phyloP scores from a whole-genome alignment of 805 yeast genomes.

The Jamesozyma gamospora region DNA sequence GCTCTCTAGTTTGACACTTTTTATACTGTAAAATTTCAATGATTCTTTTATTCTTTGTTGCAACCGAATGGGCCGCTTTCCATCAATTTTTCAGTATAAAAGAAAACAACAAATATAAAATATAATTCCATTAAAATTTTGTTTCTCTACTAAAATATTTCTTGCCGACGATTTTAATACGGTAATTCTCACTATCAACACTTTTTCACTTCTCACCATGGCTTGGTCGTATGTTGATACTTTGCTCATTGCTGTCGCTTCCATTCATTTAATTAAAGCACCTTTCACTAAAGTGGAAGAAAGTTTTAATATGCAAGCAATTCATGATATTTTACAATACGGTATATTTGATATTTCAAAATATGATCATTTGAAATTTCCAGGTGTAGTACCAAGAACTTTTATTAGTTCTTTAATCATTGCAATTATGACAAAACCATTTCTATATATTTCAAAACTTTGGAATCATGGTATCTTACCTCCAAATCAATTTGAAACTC shows the following conservation, averaged over 20 bases:
- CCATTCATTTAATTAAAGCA: constrained; percentile 43
- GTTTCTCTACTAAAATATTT: too few species aligned
- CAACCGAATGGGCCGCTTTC: neutral
- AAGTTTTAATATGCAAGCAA: constrained; percentile 82
- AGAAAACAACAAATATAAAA: too few species aligned
- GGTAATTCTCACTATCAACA: too few species aligned
- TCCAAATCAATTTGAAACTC: constrained; percentile 40
- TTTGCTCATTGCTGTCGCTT: constrained; percentile 37
- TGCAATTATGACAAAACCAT: constrained; percentile 37
- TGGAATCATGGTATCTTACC: constrained; percentile 6
- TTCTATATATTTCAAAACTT: constrained; percentile 11
- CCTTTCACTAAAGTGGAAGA: constrained; percentile 93
- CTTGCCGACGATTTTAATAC: too few species aligned
- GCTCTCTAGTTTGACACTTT: too few species aligned
- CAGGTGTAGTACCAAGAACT: constrained; percentile 84
- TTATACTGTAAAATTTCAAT: too few species aligned
- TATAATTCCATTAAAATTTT: too few species aligned
- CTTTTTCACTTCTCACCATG: constrained; percentile 7
- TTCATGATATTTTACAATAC: constrained; percentile 64
- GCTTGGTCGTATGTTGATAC: constrained; percentile 23
- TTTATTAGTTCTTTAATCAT: constrained; percentile 62
- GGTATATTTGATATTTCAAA: constrained; percentile 37
- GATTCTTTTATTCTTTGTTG: neutral
- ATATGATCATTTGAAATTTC: constrained; percentile 71
- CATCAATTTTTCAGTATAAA: too few species aligned